These are phyloP conservation scores for Phytophthora podocarpi DNA, from an alignment of 352 stramenopile genomes.

Conservation along the genomic window DNA sequence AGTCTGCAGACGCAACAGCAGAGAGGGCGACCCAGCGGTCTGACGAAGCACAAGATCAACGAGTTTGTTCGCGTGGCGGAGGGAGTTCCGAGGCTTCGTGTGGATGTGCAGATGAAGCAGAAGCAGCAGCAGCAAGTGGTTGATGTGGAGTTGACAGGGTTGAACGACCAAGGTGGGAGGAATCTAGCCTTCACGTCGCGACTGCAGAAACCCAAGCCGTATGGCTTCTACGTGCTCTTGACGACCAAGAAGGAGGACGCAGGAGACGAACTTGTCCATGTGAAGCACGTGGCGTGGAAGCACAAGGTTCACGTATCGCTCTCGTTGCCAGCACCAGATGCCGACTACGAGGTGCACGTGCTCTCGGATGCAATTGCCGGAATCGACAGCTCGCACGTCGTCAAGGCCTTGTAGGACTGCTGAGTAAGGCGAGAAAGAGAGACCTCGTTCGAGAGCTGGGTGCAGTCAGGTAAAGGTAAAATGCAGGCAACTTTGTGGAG, in stretches of 20 bases:
- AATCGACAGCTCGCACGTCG: conserved; percentile 36
- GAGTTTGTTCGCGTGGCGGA: conserved; percentile 55
- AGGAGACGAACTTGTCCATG: conserved; percentile 45
- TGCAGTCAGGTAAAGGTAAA: conserved; percentile 14
- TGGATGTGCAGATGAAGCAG: conserved; percentile 27
- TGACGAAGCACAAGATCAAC: conserved; percentile 44
- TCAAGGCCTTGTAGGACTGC: background rate
- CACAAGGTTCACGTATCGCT: conserved; percentile 43
- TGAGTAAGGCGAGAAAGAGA: background rate
- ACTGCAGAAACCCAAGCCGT: conserved; percentile 70
- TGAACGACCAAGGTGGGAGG: conserved; percentile 36
- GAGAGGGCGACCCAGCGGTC: conserved; percentile 16
- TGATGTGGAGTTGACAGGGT: conserved; percentile 43
- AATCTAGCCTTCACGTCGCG: conserved; percentile 45
- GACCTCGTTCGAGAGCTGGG: no score
- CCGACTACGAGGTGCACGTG: conserved; percentile 44
- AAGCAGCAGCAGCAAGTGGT: conserved; percentile 32
- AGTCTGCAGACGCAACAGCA: conserved; percentile 23
- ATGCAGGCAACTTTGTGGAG: conserved; percentile 18
- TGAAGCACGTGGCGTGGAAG: conserved; percentile 71
- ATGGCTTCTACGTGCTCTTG: conserved; percentile 77
- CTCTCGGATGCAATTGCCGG: conserved; percentile 63
- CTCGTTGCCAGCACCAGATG: conserved; percentile 16
- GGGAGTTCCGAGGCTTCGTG: conserved; percentile 47
- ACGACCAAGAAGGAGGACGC: conserved; percentile 23